Conservation (phyloP, 345 rosid species). For the Eucalyptus pumila region DNA sequence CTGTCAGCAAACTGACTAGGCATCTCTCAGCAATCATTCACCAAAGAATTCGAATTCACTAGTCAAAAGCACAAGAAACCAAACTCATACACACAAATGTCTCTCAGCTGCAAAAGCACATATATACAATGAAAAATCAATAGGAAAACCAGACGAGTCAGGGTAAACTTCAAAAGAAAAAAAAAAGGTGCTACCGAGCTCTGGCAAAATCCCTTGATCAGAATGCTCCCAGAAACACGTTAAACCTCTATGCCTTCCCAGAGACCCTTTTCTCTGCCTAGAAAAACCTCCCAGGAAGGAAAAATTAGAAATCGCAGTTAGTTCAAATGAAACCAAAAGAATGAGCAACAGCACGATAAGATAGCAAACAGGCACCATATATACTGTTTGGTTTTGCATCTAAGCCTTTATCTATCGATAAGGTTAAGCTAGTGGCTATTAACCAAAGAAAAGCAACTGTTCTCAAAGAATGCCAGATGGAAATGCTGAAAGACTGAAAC, state of each 20-base stretch:
- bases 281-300: not conserved
- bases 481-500: not conserved
- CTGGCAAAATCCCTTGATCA: not conserved
- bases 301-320: not conserved
- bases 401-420: not conserved
- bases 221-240: not conserved
- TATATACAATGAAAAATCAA: not conserved
- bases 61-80: not conserved
- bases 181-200: not conserved
- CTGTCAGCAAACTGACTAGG: not conserved
- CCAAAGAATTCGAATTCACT: not conserved
- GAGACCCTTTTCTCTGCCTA: not conserved
- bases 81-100: not conserved
- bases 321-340: not conserved
- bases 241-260: not conserved
- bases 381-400: not conserved
- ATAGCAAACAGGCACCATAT: not conserved
- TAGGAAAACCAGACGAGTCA: not conserved
- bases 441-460: not conserved
- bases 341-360: not conserved
- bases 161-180: not conserved
- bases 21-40: not conserved
- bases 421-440: not conserved
- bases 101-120: not conserved
- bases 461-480: not conserved